Conservation (phyloP, 768 basidiomycete genomes). For the Psilocybe cyanescens region DNA sequence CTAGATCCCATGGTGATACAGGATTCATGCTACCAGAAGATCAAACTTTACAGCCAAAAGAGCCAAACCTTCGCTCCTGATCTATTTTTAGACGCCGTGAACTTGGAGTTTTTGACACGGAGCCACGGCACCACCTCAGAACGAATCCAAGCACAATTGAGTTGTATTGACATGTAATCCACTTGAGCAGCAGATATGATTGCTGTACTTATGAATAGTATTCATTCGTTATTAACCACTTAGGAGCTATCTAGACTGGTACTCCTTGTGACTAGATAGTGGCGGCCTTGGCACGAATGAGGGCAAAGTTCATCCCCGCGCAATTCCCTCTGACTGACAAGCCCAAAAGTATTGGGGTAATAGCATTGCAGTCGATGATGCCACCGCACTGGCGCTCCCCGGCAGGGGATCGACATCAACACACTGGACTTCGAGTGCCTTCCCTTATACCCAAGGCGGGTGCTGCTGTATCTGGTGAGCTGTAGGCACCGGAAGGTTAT, state of each 20-base stretch:
- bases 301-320: not conserved
- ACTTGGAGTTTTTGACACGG: too few relatives aligned
- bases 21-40: too few relatives aligned
- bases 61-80: too few relatives aligned
- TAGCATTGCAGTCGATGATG: not conserved
- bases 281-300: not conserved
- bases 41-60: too few relatives aligned
- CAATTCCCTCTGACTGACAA: not conserved
- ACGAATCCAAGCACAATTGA: too few relatives aligned
- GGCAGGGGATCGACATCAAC: not conserved
- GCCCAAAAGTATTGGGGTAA: not conserved
- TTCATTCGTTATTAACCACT: not conserved
- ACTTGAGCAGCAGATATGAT: too few relatives aligned
- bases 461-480: not conserved
- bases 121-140: too few relatives aligned
- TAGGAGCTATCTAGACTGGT: not conserved
- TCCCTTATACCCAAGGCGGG: too few relatives aligned
- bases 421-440: too few relatives aligned
- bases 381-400: not conserved
- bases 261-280: not conserved
- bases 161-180: too few relatives aligned
- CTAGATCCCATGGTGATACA: too few relatives aligned
- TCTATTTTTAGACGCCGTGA: too few relatives aligned
- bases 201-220: not conserved
- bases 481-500: not conserved